Evolutionary conservation across 495 filamentous ascomycete species (phyloP).

Genomic region (Tuber calosporum): DNA sequence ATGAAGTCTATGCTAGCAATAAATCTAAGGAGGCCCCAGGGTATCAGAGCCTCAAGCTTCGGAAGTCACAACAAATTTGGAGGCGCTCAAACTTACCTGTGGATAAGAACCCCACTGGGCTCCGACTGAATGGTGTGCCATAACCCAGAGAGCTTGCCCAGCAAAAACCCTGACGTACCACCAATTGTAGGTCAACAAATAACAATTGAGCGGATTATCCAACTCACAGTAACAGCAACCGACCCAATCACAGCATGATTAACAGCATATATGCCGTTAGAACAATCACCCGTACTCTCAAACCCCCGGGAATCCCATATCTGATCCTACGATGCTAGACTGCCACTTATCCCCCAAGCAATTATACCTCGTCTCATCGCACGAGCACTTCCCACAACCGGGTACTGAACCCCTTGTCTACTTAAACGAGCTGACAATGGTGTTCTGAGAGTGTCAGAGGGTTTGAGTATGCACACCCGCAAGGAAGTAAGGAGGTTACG

Average conservation of each 20-base stretch:
- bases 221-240: conserved; percentile 30
- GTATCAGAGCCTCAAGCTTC: background rate
- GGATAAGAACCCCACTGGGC: background rate
- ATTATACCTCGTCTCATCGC: conserved; percentile 28
- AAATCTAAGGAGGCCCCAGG: background rate
- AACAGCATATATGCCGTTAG: conserved; percentile 16
- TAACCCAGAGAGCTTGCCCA: background rate
- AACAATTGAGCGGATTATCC: background rate
- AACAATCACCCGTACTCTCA: conserved; percentile 17
- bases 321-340: conserved; percentile 27
- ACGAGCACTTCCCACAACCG: conserved; percentile 14
- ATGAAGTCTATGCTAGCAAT: background rate
- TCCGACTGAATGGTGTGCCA: background rate
- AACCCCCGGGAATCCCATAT: conserved; percentile 30
- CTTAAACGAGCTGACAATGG: conserved; percentile 15
- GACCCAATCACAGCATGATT: conserved; percentile 31
- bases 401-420: conserved; percentile 21
- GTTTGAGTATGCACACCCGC: conserved; percentile 9
- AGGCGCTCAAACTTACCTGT: background rate
- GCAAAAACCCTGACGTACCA: background rate
- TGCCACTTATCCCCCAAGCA: conserved; percentile 16
- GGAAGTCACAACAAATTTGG: background rate
- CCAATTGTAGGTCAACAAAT: background rate
- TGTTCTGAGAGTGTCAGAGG: conserved; percentile 7
- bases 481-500: conserved; percentile 25